Base-by-base conservation (phyloP, 805 yeast species). In the Hyphopichia homilentoma region DNA sequence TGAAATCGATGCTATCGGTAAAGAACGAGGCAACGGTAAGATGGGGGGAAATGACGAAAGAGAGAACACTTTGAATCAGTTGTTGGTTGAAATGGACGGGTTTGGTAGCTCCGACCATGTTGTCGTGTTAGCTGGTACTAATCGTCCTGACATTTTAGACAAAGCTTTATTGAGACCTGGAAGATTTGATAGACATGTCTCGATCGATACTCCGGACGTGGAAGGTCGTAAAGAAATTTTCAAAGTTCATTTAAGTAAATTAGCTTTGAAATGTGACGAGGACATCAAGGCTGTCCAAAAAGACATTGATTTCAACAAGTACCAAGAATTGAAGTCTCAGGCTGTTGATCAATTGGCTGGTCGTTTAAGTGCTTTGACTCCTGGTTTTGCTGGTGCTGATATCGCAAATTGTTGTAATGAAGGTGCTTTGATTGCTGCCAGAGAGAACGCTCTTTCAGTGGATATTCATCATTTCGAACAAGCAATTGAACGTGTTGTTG, bases 1-100 rank as follows among this genome's bases (percentile, higher is more conserved):
- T 65, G 97, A 88, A 64, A 89, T 88, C 49, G 97, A 88, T 68
- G 96, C 97, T 14, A 89, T 88, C 54, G 97, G 97, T 54, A 86
- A 84, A 60, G 83, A 81, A 37, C 74, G 93, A 67, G 69, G 75
- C 24, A 81, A 81, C 47, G 84, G 84, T 21, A 73, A 73, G 46
- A 72, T 81, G 55, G 79, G 84, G 25, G 94, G 95, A 34, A 86
- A 88, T 51, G 97, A 88, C 58, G 97, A 88, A 67, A 80, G 95
- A 57, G 96, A 89, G 59, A 83, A 87, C 28, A 89, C 97, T 0
- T 73, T 89, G 52, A 89, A 89, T 65, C 96, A 89, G 66, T 69
- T 89, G 35, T 70, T 89, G 42, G 96, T 89, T 26, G 97, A 89
- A 59, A 86, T 89, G 95, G 97, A 89, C 61, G 97, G 96, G 5